Base-by-base conservation (phyloP, 2,329 filamentous ascomycete species). In the Thielaviopsis cerberus region DNA sequence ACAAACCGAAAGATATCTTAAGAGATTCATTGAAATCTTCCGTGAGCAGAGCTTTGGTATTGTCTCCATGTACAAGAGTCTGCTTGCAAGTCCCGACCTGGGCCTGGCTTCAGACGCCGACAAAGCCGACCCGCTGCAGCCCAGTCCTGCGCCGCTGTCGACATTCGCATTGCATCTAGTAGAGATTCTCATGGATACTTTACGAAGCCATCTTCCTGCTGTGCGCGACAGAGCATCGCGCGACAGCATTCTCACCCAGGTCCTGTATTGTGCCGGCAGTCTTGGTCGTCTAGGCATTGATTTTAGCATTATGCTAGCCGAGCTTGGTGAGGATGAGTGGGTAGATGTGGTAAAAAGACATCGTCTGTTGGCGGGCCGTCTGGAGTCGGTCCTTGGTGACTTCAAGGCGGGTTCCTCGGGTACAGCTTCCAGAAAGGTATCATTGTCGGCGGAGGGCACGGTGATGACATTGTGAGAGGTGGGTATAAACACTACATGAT, bases 11-110 rank as follows among this genome's bases (percentile, higher is more conserved):
- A 80, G 89, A 55, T 98, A 89, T 65, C 73, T 98, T 51, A 98
- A 97, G 69, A 80, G 90, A 53, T 98, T 94, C 69, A 87, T 98
- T 65, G 92, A 98, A 68, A 89, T 98, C 26, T 97, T 97, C 68
- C 85, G 92, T 56, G 92, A 98, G 70, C 92, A 98, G 70, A 95
- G 88, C 67, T 98, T 98, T 69, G 86, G 85, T 51, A 94, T 97
- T 61, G 82, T 97, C 26, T 94, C 88, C 60, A 88, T 97, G 77
- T 96, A 94, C 70, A 87, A 84, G 65, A 92, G 85, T 65, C 88
- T 97, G 57, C 94, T 94, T 65, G 82, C 85, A 50, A 62, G 52
- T n/a, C 59, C 37, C 17, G 48, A 57, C 23, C 13, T 57, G 15
- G 30, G 25, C 54, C 24, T 59, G 4, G 45, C 48, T 3, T 26